Base-by-base conservation (phyloP, 2,329 filamentous ascomycete species). In the Talaromyces sp. region DNA sequence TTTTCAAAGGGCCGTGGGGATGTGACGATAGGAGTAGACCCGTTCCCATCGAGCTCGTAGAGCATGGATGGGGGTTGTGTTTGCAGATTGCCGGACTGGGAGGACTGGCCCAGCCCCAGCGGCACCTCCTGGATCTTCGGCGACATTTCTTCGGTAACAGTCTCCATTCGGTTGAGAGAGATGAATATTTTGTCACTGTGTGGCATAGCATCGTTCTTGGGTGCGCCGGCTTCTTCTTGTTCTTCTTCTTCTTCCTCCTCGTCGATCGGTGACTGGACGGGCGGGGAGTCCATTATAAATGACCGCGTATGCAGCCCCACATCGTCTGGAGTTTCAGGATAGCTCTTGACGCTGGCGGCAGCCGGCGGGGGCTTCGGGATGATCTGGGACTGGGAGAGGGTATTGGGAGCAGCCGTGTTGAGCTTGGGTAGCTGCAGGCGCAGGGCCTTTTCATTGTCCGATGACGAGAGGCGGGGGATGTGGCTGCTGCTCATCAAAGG, bases 21-120 rank as follows among this genome's bases (percentile, higher is more conserved):
- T 19, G 58, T 29, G 11, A 60, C 51, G 1, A 63, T 55, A 19
- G 66, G 66, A 8, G 65, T 66, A 9, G 71, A 65, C 17, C 65
- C 60, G 19, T 65, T 64, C 11, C 69, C 72, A 26, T 69, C 71
- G 3, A 76, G 69, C 57, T 76, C 74, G 61, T 70, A 75, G 29
- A 76, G 62, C 17, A 68, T 67, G 14, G 61, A 59, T 35, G 49
- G 35, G 17, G 19, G 38, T 5, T 38, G 60, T 31, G 29, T 51
- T 9, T 31, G 50, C 5, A 32, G 19, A 8, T 21, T 64, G 5
- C 54, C 3, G 43, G 56, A 41, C n/a, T 26, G 9, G 26, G 21
- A 26, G 29, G 41, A 24, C 14, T 13, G 8, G 24, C 7, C 31
- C 41, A 61, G 54, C 27, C 51, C 24, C 26, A 61, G 51, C 19